These are phyloP conservation scores for Paramecium primaurelia DNA, from an alignment of 73 alveolate species.

Conservation along the genomic window DNA sequence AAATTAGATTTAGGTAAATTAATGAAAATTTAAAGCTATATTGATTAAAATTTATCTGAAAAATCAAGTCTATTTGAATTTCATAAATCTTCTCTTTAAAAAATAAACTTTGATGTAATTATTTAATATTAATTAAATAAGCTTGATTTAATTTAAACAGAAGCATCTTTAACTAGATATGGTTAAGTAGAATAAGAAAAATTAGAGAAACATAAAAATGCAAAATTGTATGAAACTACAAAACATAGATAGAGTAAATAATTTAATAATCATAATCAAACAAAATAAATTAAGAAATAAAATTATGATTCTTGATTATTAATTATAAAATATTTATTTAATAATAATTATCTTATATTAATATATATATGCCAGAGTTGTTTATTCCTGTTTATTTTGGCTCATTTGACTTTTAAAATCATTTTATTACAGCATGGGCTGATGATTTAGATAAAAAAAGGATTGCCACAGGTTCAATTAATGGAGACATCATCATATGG, in stretches of 20 bases:
- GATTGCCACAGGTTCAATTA: constrained; percentile 26
- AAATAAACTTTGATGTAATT: not conserved
- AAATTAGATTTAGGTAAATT: constrained; percentile 22
- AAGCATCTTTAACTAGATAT: not conserved
- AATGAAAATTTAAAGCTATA: not conserved
- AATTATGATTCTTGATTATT: not conserved
- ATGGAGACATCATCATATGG: constrained; percentile 38
- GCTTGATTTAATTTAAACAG: not conserved
- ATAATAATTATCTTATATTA: not conserved
- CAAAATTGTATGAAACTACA: not conserved
- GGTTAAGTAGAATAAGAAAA: not conserved
- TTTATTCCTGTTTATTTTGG: constrained; percentile 11
- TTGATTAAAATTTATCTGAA: not conserved
- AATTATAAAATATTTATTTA: not conserved
- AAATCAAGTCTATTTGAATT: not conserved
- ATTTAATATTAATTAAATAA: not conserved
- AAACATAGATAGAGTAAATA: not conserved
- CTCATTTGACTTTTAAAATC: not conserved
- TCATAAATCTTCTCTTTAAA: not conserved
- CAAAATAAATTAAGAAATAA: not conserved
- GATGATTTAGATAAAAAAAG: not conserved
- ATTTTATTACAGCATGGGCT: constrained; percentile 23
- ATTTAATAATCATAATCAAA: not conserved
- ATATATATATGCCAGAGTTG: constrained; percentile 13
- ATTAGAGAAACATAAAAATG: not conserved